Evolutionary conservation across 306 rosid genomes (phyloP), one percentile per base, ranked within the genome.

Genomic region (Quercus wislizeni): DNA sequence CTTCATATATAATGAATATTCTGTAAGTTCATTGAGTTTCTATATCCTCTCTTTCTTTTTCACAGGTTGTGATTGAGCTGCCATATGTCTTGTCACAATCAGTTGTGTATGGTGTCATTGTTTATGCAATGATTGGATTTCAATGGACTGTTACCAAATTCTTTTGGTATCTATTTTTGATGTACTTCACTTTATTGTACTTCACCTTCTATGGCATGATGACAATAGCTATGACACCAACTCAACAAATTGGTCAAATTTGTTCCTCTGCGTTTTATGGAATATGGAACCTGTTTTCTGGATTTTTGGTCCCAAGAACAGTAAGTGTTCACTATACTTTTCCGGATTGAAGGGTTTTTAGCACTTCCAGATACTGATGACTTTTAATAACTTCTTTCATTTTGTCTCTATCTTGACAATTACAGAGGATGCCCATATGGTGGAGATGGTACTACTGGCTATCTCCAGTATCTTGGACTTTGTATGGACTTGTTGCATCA

Each of bases 391-490:
- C 51, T 0, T 55, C 49, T 18, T 67, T 54, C 49, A 3, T n/a
- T 25, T 27, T 74, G 20, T 54, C 1, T n/a, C 11, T 56, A 6
- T 11, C 30, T 62, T 78, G 52, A 30, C 27, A 25, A 79, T 43
- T 52, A 85, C 84, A 87, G 89, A 89, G 88, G 57, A 88, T 88
- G 82, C 92, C 97, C 1, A 67, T 89, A 55, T 91, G 97, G 97
- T 93, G 97, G 97, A 84, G 89, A 77, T 91, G 96, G 94, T 91
- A 88, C 81, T 89, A 81, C 14, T 91, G 94, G 94, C 65, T 71
- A 21, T 89, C 92, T 71, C 92, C 94, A 1, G 82, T 89, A 51
- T 90, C 93, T 1, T 89, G 94, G 94, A 89, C 84, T 7, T 80
- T 88, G 69, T 89, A 91, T 75, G 96, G 96, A 80, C 56, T 92